Evolutionary conservation across 2,329 filamentous ascomycete genomes (phyloP).

Genomic region (Juglanconis oblonga): DNA sequence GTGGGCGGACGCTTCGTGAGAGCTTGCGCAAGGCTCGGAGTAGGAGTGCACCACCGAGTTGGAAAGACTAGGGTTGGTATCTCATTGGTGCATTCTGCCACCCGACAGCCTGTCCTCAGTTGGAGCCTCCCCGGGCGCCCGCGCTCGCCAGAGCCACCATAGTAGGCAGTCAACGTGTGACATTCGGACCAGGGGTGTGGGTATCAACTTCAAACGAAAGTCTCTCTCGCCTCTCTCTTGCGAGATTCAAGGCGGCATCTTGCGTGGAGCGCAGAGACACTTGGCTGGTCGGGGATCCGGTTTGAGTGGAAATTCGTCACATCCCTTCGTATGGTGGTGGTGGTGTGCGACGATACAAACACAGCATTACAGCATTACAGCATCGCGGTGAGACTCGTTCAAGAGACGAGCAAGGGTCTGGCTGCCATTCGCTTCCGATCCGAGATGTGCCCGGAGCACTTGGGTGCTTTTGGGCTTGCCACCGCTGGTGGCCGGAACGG

Average conservation of each 20-base stretch:
- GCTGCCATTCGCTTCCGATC: background rate
- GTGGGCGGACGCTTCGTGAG: conserved; percentile 12
- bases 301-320: conserved; percentile 1
- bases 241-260: conserved; percentile 12
- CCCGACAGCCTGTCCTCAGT: conserved; percentile 10
- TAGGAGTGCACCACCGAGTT: conserved; percentile 3
- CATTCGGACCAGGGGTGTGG: conserved; percentile 9
- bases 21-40: conserved; percentile 18
- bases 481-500: background rate
- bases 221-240: conserved; percentile 1
- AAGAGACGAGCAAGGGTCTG: background rate
- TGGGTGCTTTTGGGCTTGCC: background rate
- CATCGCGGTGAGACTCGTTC: conserved; percentile 2
- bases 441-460: background rate
- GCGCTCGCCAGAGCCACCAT: conserved; percentile 1
- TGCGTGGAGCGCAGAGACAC: conserved; percentile 8
- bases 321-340: background rate
- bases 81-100: conserved; percentile 17
- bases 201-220: conserved; percentile 7
- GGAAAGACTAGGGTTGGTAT: conserved; percentile 8
- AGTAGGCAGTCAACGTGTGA: conserved; percentile 10
- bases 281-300: conserved; percentile 5
- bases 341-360: conserved; percentile 9
- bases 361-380: conserved; percentile 6
- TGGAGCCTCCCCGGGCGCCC: conserved; percentile 10